Percentiles rank a stretch among this genome's conserved stretches.
Evolutionary conservation across 1,284 basidiomycete species (phyloP).

Genomic region (Tetrapyrgos nigripes): DNA sequence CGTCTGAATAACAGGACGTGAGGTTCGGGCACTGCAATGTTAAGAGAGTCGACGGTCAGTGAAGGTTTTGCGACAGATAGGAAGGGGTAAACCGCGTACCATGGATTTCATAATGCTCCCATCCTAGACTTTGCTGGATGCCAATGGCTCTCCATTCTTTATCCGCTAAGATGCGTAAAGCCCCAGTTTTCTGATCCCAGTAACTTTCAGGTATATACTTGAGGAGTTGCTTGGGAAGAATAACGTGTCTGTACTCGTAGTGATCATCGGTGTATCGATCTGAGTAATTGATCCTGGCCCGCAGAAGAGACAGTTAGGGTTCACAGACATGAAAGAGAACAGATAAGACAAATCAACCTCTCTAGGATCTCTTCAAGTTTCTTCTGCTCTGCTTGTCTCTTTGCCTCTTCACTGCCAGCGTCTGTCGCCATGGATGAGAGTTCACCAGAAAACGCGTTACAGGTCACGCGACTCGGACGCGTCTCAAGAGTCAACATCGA

Average conservation of each 20-base stretch:
- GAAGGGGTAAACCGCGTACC: slow-evolving; percentile 58
- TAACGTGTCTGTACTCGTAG: slow-evolving; percentile 93
- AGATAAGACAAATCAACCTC: slow-evolving; percentile 6
- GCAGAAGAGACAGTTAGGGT: neutral
- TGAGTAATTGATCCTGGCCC: slow-evolving; percentile 24
- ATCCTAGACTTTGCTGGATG: slow-evolving; percentile 94
- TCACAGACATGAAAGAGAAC: neutral
- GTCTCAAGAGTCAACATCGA: too few relatives aligned
- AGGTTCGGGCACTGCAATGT: slow-evolving; percentile 80
- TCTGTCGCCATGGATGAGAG: neutral
- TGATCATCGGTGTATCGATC: slow-evolving; percentile 74
- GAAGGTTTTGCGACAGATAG: slow-evolving; percentile 6
- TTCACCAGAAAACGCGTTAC: neutral
- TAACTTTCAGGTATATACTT: slow-evolving; percentile 18
- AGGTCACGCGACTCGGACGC: too few relatives aligned
- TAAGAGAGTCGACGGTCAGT: slow-evolving; percentile 6
- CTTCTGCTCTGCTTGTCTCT: slow-evolving; percentile 14
- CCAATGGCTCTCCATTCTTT: slow-evolving; percentile 96
- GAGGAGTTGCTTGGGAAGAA: slow-evolving; percentile 87
- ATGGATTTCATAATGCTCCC: slow-evolving; percentile 98
- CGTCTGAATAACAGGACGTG: slow-evolving; percentile 86
- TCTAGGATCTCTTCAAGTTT: slow-evolving; percentile 25
- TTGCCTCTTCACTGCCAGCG: slow-evolving; percentile 8
- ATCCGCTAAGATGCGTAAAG: slow-evolving; percentile 85
- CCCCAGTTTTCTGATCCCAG: slow-evolving; percentile 76